phyloP scores from a whole-genome alignment of 805 yeast genomes.

The Yarrowia divulgata region DNA sequence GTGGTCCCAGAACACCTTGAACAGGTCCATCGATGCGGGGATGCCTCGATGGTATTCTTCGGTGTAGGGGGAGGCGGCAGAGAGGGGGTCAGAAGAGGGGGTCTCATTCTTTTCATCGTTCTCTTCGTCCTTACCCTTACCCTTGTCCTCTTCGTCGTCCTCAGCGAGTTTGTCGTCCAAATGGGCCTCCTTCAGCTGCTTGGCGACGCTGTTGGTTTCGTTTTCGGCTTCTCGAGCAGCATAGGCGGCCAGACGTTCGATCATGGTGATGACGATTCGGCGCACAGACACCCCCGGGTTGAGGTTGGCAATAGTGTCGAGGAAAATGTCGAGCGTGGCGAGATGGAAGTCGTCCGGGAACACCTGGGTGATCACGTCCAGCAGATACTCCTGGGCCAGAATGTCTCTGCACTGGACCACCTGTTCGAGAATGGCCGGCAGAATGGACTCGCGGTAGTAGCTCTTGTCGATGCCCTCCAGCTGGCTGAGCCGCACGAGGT shows the following conservation, averaged over 20 bases:
- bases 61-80: background rate
- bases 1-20: slow-evolving; percentile 72
- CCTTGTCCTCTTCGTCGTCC: slow-evolving; percentile 37
- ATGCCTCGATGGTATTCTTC: slow-evolving; percentile 40
- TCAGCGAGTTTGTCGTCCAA: slow-evolving; percentile 8
- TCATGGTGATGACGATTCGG: slow-evolving; percentile 70
- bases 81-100: background rate
- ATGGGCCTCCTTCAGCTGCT: slow-evolving; percentile 29
- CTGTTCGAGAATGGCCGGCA: slow-evolving; percentile 87
- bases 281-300: slow-evolving; percentile 74
- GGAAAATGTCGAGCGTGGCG: slow-evolving; percentile 69
- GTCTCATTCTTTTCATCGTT: slow-evolving; percentile 9
- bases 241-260: slow-evolving; percentile 59
- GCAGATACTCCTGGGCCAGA: slow-evolving; percentile 88
- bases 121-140: slow-evolving; percentile 10
- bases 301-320: slow-evolving; percentile 69
- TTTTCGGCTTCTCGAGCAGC: slow-evolving; percentile 46
- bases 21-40: slow-evolving; percentile 53
- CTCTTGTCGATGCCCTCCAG: slow-evolving; percentile 69
- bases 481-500: slow-evolving; percentile 86
- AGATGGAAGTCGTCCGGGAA: slow-evolving; percentile 94
- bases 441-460: slow-evolving; percentile 57
- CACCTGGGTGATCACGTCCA: slow-evolving; percentile 91
- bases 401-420: slow-evolving; percentile 90
- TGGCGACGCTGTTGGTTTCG: slow-evolving; percentile 36